Base-by-base conservation (phyloP, 2,329 filamentous ascomycete genomes). In the Epichloe baconii region DNA sequence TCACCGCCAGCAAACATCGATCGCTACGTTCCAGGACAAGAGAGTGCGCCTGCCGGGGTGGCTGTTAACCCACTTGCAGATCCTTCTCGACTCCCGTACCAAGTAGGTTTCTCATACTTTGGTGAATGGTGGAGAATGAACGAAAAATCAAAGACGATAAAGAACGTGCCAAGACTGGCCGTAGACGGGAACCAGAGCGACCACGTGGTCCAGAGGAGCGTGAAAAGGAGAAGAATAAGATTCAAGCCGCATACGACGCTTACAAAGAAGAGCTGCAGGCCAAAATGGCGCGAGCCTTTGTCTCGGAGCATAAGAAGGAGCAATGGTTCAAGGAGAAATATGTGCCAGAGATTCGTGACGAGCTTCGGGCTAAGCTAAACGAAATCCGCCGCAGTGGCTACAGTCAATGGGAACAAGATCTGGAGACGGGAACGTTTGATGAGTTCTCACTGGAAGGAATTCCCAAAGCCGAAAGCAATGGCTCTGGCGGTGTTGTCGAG, bases 241-340 rank as follows among this genome's bases (percentile, higher is more conserved):
- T 91, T 21, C 86, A 91, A 60, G 72, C 73, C 14, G 80, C 80
- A 1, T 85, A 85, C 58, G 81, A 85, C 59, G 57, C 71, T 1
- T 85, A 85, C 62, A 83, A 83, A 58, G 81, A 85, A 61, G 80
- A 84, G 37, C 69, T 85, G 2, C 81, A 85, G 60, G 80, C 77
- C 4, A 84, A 82, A 64, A 91, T 95, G 85, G 90, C 93, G 0
- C 83, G 89, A 57, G 75, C 79, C 1, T 98, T 98, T 64, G 93
- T 98, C 42, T 80, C 85, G 47, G 85, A 89, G 59, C 93, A 98
- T 69, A 95, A 95, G 65, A 82, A 83, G 43, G 93, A 98, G 66
- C 91, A 98, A 64, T 98, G 93, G 93, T 98, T 98, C 71, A 88
- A 85, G 59, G 93, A 98, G 68, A 83, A 88, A 64, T 98, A 98